phyloP scores from a whole-genome alignment of 441 rosid genomes.

The Viola pubescens region DNA sequence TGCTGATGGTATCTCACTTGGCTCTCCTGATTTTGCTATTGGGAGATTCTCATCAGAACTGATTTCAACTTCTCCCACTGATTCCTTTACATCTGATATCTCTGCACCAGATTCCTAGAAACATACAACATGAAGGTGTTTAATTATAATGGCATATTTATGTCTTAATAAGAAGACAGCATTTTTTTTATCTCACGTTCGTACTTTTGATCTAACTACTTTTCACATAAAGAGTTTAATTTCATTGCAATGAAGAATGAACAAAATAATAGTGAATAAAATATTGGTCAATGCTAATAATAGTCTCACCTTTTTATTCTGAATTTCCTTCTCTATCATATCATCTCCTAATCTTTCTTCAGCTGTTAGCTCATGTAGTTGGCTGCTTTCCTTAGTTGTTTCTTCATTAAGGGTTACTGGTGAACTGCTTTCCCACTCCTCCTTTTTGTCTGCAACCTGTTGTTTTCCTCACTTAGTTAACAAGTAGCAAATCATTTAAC shows the following conservation, averaged over 20 bases:
- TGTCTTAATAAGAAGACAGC: too few relatives aligned
- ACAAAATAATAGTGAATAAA: too few relatives aligned
- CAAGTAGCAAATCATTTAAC: background rate
- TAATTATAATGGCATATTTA: too few relatives aligned
- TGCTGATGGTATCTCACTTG: background rate
- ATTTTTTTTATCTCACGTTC: too few relatives aligned
- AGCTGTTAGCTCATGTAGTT: conserved; percentile 21
- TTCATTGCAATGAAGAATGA: too few relatives aligned
- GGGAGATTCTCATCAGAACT: background rate
- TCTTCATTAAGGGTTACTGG: conserved; percentile 19
- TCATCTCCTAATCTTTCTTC: conserved; percentile 26
- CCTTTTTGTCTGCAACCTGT: conserved; percentile 27
- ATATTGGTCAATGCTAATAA: too few relatives aligned
- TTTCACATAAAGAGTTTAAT: too few relatives aligned
- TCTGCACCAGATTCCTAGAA: too few relatives aligned
- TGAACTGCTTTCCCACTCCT: conserved; percentile 2
- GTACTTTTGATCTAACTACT: too few relatives aligned
- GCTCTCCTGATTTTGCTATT: conserved; percentile 8
- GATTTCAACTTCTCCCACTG: conserved; percentile 3
- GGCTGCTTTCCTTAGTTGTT: conserved; percentile 15
- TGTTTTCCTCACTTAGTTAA: conserved; percentile 9
- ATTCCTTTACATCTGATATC: background rate
- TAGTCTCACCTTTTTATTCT: conserved; percentile 22
- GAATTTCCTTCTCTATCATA: conserved; percentile 13
- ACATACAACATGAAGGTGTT: too few relatives aligned